Conservation (phyloP, 1,284 basidiomycete genomes). For the Anthracocystis walkeri region DNA sequence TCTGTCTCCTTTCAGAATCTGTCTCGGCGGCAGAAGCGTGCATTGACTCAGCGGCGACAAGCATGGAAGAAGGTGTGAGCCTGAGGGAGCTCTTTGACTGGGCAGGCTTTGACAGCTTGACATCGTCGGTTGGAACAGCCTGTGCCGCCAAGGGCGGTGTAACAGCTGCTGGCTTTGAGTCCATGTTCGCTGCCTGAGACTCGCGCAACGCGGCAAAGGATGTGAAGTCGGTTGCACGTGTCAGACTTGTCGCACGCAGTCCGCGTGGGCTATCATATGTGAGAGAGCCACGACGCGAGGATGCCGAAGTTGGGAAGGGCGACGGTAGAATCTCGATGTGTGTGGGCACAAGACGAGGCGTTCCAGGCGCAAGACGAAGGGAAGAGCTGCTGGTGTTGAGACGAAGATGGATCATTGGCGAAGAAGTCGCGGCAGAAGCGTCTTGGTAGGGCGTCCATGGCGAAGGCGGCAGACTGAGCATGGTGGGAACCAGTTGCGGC, state of each 20-base stretch:
- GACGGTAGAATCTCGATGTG: constrained; percentile 56
- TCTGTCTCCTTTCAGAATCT: not conserved
- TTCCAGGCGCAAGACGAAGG: constrained; percentile 45
- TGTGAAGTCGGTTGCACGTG: constrained; percentile 21
- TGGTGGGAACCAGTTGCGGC: constrained; percentile 52
- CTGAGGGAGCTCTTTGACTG: constrained; percentile 12
- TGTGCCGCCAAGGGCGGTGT: not conserved
- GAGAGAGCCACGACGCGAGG: constrained; percentile 42
- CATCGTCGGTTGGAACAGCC: not conserved
- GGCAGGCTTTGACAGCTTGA: not conserved
- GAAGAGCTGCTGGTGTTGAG: constrained; percentile 46
- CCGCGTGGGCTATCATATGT: constrained; percentile 35
- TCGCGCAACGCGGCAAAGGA: constrained; percentile 23
- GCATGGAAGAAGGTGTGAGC: constrained; percentile 40
- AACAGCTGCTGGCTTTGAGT: not conserved
- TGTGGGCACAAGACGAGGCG: constrained; percentile 55
- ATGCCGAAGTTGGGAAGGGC: constrained; percentile 49
- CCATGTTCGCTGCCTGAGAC: not conserved
- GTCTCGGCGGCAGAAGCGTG: not conserved
- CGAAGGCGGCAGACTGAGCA: constrained; percentile 59
- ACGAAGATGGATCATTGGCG: constrained; percentile 47
- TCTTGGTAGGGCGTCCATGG: constrained; percentile 56
- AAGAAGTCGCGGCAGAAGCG: constrained; percentile 5
- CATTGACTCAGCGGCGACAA: constrained; percentile 14
- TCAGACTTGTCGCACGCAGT: constrained; percentile 17